phyloP scores from a whole-genome alignment of 352 stramenopile genomes.

The Phytophthora foliorum region DNA sequence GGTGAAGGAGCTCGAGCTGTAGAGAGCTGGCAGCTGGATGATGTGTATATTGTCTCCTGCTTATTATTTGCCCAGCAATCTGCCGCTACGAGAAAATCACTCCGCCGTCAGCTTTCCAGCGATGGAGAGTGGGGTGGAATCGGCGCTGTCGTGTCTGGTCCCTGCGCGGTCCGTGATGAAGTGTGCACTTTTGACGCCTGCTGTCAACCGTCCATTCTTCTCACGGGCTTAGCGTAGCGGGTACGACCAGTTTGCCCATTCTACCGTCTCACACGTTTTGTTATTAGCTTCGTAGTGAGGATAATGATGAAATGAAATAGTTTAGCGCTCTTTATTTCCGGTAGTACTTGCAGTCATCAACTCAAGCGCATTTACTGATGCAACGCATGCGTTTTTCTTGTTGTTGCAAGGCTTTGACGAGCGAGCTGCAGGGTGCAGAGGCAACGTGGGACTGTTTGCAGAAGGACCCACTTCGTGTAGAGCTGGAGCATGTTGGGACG shows the following conservation, averaged over 20 bases:
- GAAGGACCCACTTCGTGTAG: background rate
- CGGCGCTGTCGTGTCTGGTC: slow-evolving; percentile 37
- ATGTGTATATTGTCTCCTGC: slow-evolving; percentile 51
- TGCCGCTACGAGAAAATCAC: slow-evolving; percentile 31
- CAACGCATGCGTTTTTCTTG: slow-evolving; percentile 23
- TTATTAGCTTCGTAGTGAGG: slow-evolving; percentile 38
- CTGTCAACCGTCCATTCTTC: slow-evolving; percentile 56
- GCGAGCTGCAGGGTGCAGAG: background rate
- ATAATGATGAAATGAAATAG: slow-evolving; percentile 56
- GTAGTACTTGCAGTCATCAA: background rate
- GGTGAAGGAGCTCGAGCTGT: slow-evolving; percentile 93
- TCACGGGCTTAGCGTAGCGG: slow-evolving; percentile 19
- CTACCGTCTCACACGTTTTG: slow-evolving; percentile 36
- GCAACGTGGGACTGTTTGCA: background rate
- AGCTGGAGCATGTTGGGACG: background rate
- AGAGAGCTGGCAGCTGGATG: slow-evolving; percentile 41
- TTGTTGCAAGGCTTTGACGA: slow-evolving; percentile 16
- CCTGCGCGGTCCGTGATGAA: slow-evolving; percentile 15
- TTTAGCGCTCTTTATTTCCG: slow-evolving; percentile 31
- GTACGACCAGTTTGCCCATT: slow-evolving; percentile 44
- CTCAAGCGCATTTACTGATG: slow-evolving; percentile 9
- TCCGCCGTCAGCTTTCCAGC: slow-evolving; percentile 43
- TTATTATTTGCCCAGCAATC: slow-evolving; percentile 53
- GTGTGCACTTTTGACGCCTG: slow-evolving; percentile 52
- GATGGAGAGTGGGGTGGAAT: slow-evolving; percentile 44